Evolutionary conservation across 192 early-diverging fungal genomes (phyloP).

Genomic region (Fimicolochytrium jonesii): DNA sequence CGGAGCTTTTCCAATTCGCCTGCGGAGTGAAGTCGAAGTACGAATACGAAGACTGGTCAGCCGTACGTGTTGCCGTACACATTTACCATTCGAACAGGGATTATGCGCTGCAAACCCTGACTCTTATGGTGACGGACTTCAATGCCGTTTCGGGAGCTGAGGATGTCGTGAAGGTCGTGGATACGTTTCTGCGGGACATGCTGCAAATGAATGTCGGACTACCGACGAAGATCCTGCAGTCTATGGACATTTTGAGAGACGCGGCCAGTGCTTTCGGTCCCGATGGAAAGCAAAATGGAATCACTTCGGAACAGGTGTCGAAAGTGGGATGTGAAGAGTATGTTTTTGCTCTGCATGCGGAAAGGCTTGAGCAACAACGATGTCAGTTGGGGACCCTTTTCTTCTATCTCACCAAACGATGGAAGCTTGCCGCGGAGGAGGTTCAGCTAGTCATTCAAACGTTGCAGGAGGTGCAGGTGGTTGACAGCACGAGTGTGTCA

Average conservation of each 20-base stretch:
- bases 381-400: constrained; percentile 6
- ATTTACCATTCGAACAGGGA: constrained; percentile 65
- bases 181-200: constrained; percentile 5
- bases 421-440: constrained; percentile 5
- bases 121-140: constrained; percentile 10
- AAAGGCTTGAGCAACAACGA: not conserved
- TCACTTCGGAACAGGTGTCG: not conserved
- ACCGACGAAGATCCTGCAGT: not conserved
- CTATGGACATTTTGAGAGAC: not conserved
- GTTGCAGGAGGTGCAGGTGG: not conserved
- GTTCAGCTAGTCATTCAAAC: not conserved
- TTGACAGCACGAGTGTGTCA: constrained; percentile 2
- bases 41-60: constrained; percentile 3
- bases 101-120: constrained; percentile 52
- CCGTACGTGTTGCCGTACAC: constrained; percentile 58
- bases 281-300: not conserved
- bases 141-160: constrained; percentile 2
- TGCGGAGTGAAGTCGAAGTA: constrained; percentile 28
- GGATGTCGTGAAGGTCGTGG: constrained; percentile 24
- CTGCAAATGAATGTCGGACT: not conserved
- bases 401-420: constrained; percentile 4
- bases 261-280: not conserved
- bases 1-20: constrained; percentile 59
- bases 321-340: constrained; percentile 7
- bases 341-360: constrained; percentile 4